phyloP scores from a whole-genome alignment of 495 filamentous ascomycete genomes.

The Recurvomyces mirabilis region DNA sequence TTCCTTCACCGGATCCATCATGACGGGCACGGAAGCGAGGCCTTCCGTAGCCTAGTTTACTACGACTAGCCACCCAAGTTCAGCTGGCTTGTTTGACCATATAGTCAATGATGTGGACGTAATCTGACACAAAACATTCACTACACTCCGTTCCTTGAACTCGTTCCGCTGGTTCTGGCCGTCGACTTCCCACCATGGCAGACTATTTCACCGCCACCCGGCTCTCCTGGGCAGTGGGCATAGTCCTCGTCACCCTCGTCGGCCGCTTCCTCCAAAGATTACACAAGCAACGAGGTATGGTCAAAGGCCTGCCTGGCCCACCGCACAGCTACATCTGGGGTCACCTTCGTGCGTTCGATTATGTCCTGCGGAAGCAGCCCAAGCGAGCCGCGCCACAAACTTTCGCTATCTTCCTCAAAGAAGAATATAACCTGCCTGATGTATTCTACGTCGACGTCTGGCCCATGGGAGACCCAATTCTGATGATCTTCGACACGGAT shows the following conservation, averaged over 20 bases:
- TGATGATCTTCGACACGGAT: conserved; percentile 30
- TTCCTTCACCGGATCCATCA: no score
- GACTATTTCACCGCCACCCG: conserved; percentile 1
- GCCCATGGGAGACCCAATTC: conserved; percentile 32
- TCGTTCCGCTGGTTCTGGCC: background rate
- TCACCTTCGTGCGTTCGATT: conserved; percentile 25
- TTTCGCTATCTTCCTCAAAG: conserved; percentile 1
- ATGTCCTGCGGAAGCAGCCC: conserved; percentile 17
- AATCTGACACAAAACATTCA: no score
- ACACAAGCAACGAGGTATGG: conserved; percentile 8
- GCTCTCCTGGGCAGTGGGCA: conserved; percentile 6
- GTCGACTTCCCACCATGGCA: background rate
- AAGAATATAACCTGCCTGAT: conserved; percentile 16
- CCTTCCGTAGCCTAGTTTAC: no score
- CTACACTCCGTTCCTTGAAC: background rate
- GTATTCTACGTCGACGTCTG: conserved; percentile 37
- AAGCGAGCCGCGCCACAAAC: conserved; percentile 8
- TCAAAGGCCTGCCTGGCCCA: conserved; percentile 23
- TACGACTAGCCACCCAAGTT: no score
- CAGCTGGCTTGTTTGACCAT: no score
- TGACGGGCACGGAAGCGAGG: no score
- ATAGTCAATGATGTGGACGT: no score
- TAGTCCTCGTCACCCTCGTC: conserved; percentile 7
- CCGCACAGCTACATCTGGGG: conserved; percentile 35
- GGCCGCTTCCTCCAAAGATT: conserved; percentile 6